Conservation (phyloP, 1,284 basidiomycete genomes). For the Paramarasmius palmivorus region DNA sequence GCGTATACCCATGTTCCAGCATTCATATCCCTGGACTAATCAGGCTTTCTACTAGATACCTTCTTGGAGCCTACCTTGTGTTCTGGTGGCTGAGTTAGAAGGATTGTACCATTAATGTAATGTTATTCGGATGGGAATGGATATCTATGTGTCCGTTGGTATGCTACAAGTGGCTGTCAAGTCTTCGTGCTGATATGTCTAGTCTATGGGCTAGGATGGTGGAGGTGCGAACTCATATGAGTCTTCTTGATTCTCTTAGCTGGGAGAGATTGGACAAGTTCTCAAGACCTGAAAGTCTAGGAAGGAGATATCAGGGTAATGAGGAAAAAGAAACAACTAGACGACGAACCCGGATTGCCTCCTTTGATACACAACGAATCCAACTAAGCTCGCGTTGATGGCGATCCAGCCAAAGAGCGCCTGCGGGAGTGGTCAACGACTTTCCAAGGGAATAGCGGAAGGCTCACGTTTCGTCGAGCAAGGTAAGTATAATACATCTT, state of each 20-base stretch:
- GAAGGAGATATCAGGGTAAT: neutral
- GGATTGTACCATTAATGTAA: neutral
- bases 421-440: no score
- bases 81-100: slow-evolving; percentile 55
- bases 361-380: neutral
- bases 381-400: neutral
- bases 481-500: slow-evolving; percentile 2
- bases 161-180: neutral
- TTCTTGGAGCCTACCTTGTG: slow-evolving; percentile 61
- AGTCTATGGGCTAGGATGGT: no score
- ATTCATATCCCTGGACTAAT: neutral
- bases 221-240: no score
- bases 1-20: neutral
- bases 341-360: neutral
- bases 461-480: neutral
- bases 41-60: slow-evolving; percentile 17
- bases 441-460: neutral
- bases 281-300: no score
- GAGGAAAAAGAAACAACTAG: neutral
- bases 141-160: neutral
- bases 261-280: no score
- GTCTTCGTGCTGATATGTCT: no score
- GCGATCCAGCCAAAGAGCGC: neutral
- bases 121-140: neutral
- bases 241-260: no score